Conservation (phyloP, 2,329 filamentous ascomycete genomes). For the Fusarium siculi region DNA sequence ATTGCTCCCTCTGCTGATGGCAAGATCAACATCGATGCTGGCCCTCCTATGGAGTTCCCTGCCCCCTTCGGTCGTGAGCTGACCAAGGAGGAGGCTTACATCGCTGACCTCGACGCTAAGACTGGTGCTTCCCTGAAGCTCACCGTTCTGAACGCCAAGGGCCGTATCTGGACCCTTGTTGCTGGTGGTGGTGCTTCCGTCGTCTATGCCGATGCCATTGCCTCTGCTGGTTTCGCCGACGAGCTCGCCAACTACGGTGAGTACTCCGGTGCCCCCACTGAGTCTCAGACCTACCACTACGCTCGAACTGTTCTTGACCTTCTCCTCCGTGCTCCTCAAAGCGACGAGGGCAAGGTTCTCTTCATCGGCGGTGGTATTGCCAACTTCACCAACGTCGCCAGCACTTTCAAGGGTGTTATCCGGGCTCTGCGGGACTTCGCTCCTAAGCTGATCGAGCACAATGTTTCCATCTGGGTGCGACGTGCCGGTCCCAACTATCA, state of each 20-base stretch:
- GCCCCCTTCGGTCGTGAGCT: slow-evolving; percentile 98
- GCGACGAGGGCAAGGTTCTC: slow-evolving; percentile 94
- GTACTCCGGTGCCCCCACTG: slow-evolving; percentile 98
- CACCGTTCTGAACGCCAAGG: slow-evolving; percentile 90
- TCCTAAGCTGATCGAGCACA: slow-evolving; percentile 89
- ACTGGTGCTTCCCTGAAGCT: slow-evolving; percentile 99
- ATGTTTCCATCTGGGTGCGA: slow-evolving; percentile 96
- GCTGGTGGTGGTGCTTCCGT: slow-evolving; percentile 99
- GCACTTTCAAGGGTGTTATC: slow-evolving; percentile 99
- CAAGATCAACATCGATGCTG: slow-evolving; percentile 93
- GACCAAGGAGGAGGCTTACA: slow-evolving; percentile 99
- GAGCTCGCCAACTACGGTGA: slow-evolving; percentile 99
- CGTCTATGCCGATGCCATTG: slow-evolving; percentile 98
- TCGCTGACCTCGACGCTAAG: slow-evolving; percentile 98
- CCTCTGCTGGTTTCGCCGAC: slow-evolving; percentile 91
- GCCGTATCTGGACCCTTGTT: slow-evolving; percentile 97
- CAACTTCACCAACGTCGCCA: slow-evolving; percentile 99
- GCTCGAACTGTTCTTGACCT: slow-evolving; percentile 96
- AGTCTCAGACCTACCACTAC: slow-evolving; percentile 99
- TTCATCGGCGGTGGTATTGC: slow-evolving; percentile 99
- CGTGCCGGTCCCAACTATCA: slow-evolving; percentile 96
- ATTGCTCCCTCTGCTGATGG: slow-evolving; percentile 69
- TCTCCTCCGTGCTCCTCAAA: slow-evolving; percentile 89
- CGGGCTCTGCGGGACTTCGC: slow-evolving; percentile 92
- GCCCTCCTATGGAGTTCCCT: slow-evolving; percentile 98